Conservation (phyloP, 805 yeast species). For the Metschnikowia dekortorum region DNA sequence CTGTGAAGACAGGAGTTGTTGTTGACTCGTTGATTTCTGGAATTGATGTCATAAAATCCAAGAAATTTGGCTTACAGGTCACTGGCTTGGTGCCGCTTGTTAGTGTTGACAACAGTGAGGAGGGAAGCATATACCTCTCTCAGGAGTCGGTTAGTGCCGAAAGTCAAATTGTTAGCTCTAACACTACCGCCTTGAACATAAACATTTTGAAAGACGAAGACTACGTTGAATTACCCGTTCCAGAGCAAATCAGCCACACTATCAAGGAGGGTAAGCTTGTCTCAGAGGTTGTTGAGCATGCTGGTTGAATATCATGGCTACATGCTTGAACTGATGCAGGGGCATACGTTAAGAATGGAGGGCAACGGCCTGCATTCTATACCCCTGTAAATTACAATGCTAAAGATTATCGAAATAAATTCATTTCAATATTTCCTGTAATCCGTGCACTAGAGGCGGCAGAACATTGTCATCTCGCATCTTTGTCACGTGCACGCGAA, state of each 20-base stretch:
- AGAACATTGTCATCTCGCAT: not conserved
- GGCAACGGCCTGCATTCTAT: not conserved
- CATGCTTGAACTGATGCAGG: not conserved
- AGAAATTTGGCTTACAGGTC: conserved; percentile 79
- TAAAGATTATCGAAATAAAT: not conserved
- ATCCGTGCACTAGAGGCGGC: not conserved
- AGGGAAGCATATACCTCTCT: conserved; percentile 75
- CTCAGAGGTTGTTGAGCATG: conserved; percentile 76
- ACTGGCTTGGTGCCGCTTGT: conserved; percentile 79
- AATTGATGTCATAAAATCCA: conserved; percentile 78
- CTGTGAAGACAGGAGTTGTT: conserved; percentile 69
- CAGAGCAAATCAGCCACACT: conserved; percentile 86
- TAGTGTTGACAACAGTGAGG: conserved; percentile 83
- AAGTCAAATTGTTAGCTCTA: conserved; percentile 68
- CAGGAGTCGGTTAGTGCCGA: conserved; percentile 65
- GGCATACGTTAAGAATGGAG: not conserved
- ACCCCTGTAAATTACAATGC: not conserved
- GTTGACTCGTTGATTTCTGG: conserved; percentile 85
- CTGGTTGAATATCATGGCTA: conserved; percentile 43
- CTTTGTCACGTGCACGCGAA: conserved; percentile 19
- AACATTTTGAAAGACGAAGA: conserved; percentile 78
- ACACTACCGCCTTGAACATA: conserved; percentile 80
- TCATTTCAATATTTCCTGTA: not conserved
- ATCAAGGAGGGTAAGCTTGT: conserved; percentile 58
- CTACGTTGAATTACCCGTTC: conserved; percentile 74